Base-by-base conservation (phyloP, 176 grass and related monocot genomes). In the Oryza meridionalis region DNA sequence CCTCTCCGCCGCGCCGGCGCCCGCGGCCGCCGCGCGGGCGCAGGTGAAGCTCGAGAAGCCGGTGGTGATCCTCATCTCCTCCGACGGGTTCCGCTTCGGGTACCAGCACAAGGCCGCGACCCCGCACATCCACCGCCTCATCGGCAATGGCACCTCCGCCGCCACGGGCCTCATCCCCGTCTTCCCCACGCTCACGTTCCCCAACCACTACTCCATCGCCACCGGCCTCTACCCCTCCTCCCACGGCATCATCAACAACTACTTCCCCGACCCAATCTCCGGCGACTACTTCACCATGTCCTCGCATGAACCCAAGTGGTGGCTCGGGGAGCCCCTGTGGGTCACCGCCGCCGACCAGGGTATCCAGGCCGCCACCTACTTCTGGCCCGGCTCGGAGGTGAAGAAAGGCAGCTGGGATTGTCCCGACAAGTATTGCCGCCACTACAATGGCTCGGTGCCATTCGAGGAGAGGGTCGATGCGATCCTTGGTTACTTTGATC, bases 191-290 rank as follows among this genome's bases (percentile, higher is more conserved):
- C 87, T 92, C 47, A 96, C 93, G 37, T 96, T 99, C 78, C 96
- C 96, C 75, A 99, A 99, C 67, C 96, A 99, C 84, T 99, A 99
- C 46, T 99, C 96, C 86, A 99, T 99, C 86, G 93, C 88, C 87
- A 96, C 96, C 16, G 96, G 93, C 3, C 84, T 99, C 21, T 95
- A 99, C 81, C 93, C 93, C 0, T 47, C 91, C 27, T 89, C 91
- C 53, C 96, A 99, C 73, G 96, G 96, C 69, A 94, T 99, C 82
- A 91, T 99, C 86, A 96, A 94, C 88, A 96, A 99, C 84, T 65
- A 72, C 73, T 99, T 99, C 84, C 86, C 92, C 69, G 96, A 99
- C 46, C 91, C 96, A 2, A 2, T 87, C 73, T 78, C 93, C 5
- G 88, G 91, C 72, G 90, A 87, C 35, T 0, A 25, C 6, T 99